These are phyloP conservation scores for Solanum hybrid DNA, from an alignment of 305 asterid genomes.

Conservation along the genomic window DNA sequence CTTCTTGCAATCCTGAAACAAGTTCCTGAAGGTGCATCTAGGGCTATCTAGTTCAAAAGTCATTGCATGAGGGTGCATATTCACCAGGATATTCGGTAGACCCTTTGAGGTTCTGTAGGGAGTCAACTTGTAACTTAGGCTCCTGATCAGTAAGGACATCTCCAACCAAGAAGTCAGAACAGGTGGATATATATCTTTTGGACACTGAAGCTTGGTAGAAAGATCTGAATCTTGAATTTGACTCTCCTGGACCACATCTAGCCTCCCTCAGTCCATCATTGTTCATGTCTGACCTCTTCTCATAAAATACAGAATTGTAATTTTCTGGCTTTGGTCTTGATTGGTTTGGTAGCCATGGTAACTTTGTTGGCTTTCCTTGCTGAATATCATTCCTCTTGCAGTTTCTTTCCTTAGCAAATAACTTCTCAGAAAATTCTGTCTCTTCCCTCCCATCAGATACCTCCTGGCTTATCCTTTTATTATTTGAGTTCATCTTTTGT, in stretches of 20 bases:
- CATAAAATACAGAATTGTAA: background rate
- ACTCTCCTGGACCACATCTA: background rate
- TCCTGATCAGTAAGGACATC: constrained; percentile 11
- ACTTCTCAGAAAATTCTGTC: background rate
- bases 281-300: background rate
- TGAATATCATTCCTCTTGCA: constrained; percentile 3
- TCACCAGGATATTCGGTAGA: constrained; percentile 12
- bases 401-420: constrained; percentile 9
- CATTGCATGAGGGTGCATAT: constrained; percentile 10
- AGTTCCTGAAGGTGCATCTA: background rate
- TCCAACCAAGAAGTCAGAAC: constrained; percentile 12
- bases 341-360: constrained; percentile 4
- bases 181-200: background rate
- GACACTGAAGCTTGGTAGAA: constrained; percentile 12
- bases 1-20: constrained; percentile 1
- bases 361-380: constrained; percentile 1
- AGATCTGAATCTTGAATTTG: background rate
- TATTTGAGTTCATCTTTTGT: constrained; percentile 5
- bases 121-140: background rate
- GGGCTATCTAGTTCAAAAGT: constrained; percentile 7
- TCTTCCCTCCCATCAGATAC: constrained; percentile 6
- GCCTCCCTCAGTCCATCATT: constrained; percentile 7
- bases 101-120: constrained; percentile 4
- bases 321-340: constrained; percentile 8
- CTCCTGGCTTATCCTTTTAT: background rate